These are phyloP conservation scores for Neurospora africana DNA, from an alignment of 495 filamentous ascomycete species.

Conservation along the genomic window DNA sequence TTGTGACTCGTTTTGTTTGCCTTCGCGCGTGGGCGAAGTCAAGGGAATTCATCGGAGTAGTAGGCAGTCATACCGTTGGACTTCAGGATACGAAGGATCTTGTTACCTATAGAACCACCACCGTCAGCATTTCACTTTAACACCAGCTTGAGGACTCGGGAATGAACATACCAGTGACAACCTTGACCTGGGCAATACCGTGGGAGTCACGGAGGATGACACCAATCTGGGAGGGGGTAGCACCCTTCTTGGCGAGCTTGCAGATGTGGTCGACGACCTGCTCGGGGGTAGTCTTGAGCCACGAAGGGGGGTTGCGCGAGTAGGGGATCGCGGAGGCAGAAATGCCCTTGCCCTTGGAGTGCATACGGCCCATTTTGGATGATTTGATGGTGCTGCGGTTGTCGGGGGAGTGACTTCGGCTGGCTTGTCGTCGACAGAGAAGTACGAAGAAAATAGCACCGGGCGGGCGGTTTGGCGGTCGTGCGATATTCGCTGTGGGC, in stretches of 20 bases:
- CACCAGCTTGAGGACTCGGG: not conserved
- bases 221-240: slow-evolving; percentile 96
- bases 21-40: slow-evolving; percentile 10
- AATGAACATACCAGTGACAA: slow-evolving; percentile 73
- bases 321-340: slow-evolving; percentile 89
- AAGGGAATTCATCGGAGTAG: not conserved
- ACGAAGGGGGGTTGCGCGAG: slow-evolving; percentile 80
- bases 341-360: slow-evolving; percentile 99
- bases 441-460: slow-evolving; percentile 10
- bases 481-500: slow-evolving; percentile 10
- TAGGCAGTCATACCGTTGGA: slow-evolving; percentile 38
- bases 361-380: slow-evolving; percentile 89
- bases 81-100: slow-evolving; percentile 98
- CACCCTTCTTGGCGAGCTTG: slow-evolving; percentile 96
- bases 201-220: slow-evolving; percentile 94
- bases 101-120: slow-evolving; percentile 61
- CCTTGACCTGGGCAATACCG: slow-evolving; percentile 92
- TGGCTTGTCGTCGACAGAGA: slow-evolving; percentile 13
- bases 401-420: slow-evolving; percentile 6
- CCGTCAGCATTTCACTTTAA: slow-evolving; percentile 8
- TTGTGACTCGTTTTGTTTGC: not conserved
- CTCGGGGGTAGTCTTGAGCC: slow-evolving; percentile 83
- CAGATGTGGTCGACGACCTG: slow-evolving; percentile 97
- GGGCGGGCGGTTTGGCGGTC: not conserved
- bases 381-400: slow-evolving; percentile 25